phyloP scores from a whole-genome alignment of 179 eudicot species.

The Patellifolia procumbens region DNA sequence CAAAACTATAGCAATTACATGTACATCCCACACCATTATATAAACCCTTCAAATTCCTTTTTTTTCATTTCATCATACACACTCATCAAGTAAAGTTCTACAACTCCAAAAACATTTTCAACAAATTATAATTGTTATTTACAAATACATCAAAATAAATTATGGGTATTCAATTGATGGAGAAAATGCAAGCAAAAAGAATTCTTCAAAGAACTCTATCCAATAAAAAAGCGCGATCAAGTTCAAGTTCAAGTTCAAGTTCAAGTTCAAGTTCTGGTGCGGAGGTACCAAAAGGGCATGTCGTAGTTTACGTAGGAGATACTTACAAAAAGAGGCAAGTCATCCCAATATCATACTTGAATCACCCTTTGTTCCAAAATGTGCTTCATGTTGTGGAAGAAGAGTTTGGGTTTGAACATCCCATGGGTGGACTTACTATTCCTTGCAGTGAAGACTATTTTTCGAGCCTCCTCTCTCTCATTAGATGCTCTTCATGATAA shows the following conservation, averaged over 20 bases:
- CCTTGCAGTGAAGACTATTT: conserved; percentile 54
- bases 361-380: conserved; percentile 49
- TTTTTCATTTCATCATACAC: conserved; percentile 11
- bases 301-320: conserved; percentile 48
- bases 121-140: too few relatives aligned
- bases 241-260: too few relatives aligned
- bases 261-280: too few relatives aligned
- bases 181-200: conserved; percentile 37
- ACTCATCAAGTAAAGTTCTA: neutral
- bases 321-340: conserved; percentile 45
- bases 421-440: conserved; percentile 55
- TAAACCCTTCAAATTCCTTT: neutral
- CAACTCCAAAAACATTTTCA: neutral
- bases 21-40: conserved; percentile 5
- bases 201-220: conserved; percentile 32
- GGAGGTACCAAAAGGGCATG: conserved; percentile 41
- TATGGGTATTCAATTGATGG: conserved; percentile 31
- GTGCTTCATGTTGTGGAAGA: conserved; percentile 47
- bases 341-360: conserved; percentile 50
- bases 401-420: conserved; percentile 52
- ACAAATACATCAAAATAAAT: neutral
- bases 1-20: neutral
- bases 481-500: conserved; percentile 29
- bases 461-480: conserved; percentile 32
- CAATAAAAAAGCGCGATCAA: conserved; percentile 17